Base-by-base conservation (phyloP, 768 basidiomycete species). In the Sistotremastrum niveocremeum region DNA sequence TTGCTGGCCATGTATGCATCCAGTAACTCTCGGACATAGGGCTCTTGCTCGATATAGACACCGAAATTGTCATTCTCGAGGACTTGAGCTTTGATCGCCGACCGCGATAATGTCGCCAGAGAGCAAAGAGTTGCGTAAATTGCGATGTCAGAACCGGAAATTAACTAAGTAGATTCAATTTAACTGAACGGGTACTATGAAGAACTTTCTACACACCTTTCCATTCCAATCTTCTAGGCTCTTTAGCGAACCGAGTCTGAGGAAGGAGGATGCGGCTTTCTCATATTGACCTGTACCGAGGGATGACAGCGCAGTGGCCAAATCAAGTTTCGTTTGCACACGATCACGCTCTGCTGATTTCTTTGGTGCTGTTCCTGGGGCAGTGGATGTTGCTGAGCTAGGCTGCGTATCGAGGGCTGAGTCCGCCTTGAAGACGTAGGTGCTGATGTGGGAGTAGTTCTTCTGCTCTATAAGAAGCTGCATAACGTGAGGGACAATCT, bases 371-470 rank as follows among this genome's bases (percentile, higher is more conserved):
- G 55, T 57, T 28, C 53, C 49, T 34, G 53, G 42, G 9, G 54
- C 11, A 30, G 46, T 39, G 37, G 52, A 12, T 28, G 56, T 40
- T 6, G 52, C 45, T 4, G 49, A 52, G 7, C 53, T 50, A 9
- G 56, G 44, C 20, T 57, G 62, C 3, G 77, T 76, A 37, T 94
- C 90, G 29, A 95, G 69, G 0, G 88, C 84, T 0, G 87, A 81
- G 49, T 95, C 91, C n/a, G 90, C 89, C 63, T 95, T 95, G 74
- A 83, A 88, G 31, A 95, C 79, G 58, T 95, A 93, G n/a, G 85
- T 90, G 6, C 83, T 72, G 34, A 95, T 73, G 56, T 90, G 86
- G 2, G 83, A 67, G 61, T 90, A 91, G 61, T 86, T 88, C 49
- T 76, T 70, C 62, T 88, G 84, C 64, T 91, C 87, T 49, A 93